Percentiles rank a stretch among this genome's conserved stretches.
Conservation (phyloP, 2,329 filamentous ascomycete genomes). For the Periconia sp. region DNA sequence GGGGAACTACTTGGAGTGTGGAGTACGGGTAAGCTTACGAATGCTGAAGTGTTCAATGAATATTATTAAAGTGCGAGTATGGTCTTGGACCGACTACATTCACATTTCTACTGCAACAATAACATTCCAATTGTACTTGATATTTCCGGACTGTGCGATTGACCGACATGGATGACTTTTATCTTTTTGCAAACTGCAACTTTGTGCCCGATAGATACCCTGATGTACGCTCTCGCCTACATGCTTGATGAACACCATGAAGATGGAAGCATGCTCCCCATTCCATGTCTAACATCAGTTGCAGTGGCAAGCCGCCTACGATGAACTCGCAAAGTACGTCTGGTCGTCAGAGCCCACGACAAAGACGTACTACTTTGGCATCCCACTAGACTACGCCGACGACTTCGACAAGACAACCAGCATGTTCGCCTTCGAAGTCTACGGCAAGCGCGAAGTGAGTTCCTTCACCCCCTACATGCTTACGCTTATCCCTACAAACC, state of each 20-base stretch:
- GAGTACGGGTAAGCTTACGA: slow-evolving; percentile 1
- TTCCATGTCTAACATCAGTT: slow-evolving; percentile 3
- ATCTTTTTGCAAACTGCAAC: slow-evolving; percentile 44
- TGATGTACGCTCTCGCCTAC: slow-evolving; percentile 24
- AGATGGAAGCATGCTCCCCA: too few relatives aligned
- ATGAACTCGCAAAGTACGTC: slow-evolving; percentile 47
- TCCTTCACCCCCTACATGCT: not conserved
- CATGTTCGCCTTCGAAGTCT: slow-evolving; percentile 48
- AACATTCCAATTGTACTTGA: too few relatives aligned
- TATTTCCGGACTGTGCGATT: too few relatives aligned
- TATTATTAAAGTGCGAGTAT: not conserved
- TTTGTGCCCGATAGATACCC: slow-evolving; percentile 46
- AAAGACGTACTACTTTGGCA: slow-evolving; percentile 52
- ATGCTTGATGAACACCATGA: too few relatives aligned
- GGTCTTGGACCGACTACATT: too few relatives aligned
- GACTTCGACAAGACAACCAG: slow-evolving; percentile 35
- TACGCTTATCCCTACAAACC: too few relatives aligned
- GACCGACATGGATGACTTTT: slow-evolving; percentile 27
- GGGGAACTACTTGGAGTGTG: not conserved
- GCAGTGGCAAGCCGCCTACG: slow-evolving; percentile 51
- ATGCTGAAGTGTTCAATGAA: not conserved
- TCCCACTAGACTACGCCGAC: slow-evolving; percentile 44
- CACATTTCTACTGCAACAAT: too few relatives aligned
- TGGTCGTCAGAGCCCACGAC: slow-evolving; percentile 43
- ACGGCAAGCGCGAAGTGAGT: slow-evolving; percentile 28